phyloP scores from a whole-genome alignment of 305 asterid genomes.

The Plantago lanceolata region DNA sequence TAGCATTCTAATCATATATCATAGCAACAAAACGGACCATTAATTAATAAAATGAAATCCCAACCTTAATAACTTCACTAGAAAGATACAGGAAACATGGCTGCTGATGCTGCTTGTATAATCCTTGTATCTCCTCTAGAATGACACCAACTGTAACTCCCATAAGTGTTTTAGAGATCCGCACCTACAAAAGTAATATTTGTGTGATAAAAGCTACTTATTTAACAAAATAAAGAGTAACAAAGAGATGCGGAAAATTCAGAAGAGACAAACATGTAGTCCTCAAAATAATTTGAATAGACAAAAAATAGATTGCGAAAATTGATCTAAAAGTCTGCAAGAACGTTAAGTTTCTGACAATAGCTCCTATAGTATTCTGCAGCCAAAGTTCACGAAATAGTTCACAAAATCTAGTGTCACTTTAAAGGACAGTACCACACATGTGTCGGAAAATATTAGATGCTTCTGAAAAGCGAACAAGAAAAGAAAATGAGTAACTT shows the following conservation, averaged over 20 bases:
- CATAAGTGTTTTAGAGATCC: slow-evolving; percentile 88
- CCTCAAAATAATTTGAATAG: background rate
- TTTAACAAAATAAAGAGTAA: background rate
- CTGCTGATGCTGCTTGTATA: slow-evolving; percentile 79
- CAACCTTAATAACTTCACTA: slow-evolving; percentile 96
- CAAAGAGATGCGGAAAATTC: background rate
- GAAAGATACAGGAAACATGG: slow-evolving; percentile 95
- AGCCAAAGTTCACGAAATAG: too few relatives aligned
- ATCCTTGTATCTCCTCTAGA: slow-evolving; percentile 86
- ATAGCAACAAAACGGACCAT: slow-evolving; percentile 13
- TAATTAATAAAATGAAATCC: slow-evolving; percentile 8
- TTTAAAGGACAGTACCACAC: too few relatives aligned
- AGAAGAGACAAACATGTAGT: background rate
- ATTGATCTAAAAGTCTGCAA: background rate
- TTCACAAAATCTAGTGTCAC: too few relatives aligned
- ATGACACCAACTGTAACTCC: slow-evolving; percentile 90
- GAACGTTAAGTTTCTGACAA: background rate
- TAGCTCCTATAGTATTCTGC: too few relatives aligned
- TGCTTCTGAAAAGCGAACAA: background rate
- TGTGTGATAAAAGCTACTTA: slow-evolving; percentile 16
- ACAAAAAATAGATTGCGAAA: background rate
- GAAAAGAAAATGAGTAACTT: too few relatives aligned
- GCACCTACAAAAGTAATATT: slow-evolving; percentile 48
- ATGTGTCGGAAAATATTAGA: background rate
- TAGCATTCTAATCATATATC: slow-evolving; percentile 23